phyloP scores from a whole-genome alignment of 345 rosid species.

The Eucalyptus cloeziana region DNA sequence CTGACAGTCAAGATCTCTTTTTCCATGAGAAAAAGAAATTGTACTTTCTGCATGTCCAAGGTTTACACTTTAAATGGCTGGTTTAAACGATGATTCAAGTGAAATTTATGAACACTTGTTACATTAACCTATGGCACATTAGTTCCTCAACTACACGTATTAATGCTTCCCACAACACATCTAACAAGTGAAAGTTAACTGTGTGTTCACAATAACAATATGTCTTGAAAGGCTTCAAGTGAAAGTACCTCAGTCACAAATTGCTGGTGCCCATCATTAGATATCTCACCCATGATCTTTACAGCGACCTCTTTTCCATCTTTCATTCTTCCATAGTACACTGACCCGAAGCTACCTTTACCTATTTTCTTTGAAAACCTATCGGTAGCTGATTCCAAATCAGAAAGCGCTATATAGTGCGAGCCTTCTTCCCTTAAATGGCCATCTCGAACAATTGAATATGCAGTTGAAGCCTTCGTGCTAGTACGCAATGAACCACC shows the following conservation, averaged over 20 bases:
- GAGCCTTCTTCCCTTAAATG: slow-evolving; percentile 78
- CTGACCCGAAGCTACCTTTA: slow-evolving; percentile 90
- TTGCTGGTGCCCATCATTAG: slow-evolving; percentile 56
- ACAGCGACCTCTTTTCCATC: slow-evolving; percentile 95
- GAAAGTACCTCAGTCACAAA: slow-evolving; percentile 88
- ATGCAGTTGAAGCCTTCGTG: slow-evolving; percentile 33
- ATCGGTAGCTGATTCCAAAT: slow-evolving; percentile 73
- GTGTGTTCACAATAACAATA: background rate
- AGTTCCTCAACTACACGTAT: background rate
- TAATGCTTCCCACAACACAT: background rate
- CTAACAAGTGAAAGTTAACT: background rate
- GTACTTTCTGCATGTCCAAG: background rate
- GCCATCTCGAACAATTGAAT: slow-evolving; percentile 51
- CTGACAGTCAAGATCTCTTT: background rate
- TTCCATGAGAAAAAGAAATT: background rate
- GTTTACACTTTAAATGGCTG: background rate
- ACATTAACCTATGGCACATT: background rate
- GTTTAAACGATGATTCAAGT: background rate
- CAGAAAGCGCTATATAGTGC: slow-evolving; percentile 53
- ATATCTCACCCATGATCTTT: slow-evolving; percentile 68
- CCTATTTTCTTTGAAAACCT: slow-evolving; percentile 73
- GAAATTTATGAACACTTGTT: background rate
- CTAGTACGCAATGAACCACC: slow-evolving; percentile 34
- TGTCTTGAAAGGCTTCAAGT: background rate
- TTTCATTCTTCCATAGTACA: slow-evolving; percentile 88